These are phyloP conservation scores for Clarkia xantiana DNA, from an alignment of 345 rosid species.

Conservation along the genomic window DNA sequence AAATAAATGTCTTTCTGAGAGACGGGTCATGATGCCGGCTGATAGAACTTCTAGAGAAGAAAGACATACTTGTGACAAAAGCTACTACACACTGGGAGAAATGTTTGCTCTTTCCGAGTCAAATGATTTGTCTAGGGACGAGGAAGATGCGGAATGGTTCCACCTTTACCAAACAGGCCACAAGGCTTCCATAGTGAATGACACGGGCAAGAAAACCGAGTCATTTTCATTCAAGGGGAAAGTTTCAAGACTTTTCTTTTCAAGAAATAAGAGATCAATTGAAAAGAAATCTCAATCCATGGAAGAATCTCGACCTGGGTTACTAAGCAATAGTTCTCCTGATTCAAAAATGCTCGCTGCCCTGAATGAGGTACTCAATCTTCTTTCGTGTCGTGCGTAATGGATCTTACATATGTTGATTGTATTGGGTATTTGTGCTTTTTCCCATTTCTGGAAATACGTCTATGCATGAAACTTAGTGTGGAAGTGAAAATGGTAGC, in stretches of 20 bases:
- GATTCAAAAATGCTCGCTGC: too few relatives aligned
- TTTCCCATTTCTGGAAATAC: too few relatives aligned
- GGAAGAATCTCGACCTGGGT: slow-evolving; percentile 15
- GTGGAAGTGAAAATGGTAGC: too few relatives aligned
- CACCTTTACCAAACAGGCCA: slow-evolving; percentile 26
- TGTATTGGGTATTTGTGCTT: too few relatives aligned
- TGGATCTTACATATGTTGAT: too few relatives aligned
- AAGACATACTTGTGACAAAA: slow-evolving; percentile 23
- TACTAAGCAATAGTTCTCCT: too few relatives aligned
- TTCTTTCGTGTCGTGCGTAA: too few relatives aligned
- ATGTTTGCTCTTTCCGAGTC: slow-evolving; percentile 79
- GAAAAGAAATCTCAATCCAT: slow-evolving; percentile 21
- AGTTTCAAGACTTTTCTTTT: slow-evolving; percentile 51
- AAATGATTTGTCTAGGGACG: slow-evolving; percentile 20
- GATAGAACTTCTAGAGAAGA: slow-evolving; percentile 34
- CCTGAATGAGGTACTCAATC: too few relatives aligned
- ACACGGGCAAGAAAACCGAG: slow-evolving; percentile 34
- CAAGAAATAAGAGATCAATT: slow-evolving; percentile 32
- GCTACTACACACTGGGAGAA: slow-evolving; percentile 80
- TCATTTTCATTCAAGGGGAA: slow-evolving; percentile 42
- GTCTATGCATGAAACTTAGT: too few relatives aligned
- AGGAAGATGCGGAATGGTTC: slow-evolving; percentile 30
- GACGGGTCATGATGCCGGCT: slow-evolving; percentile 86
- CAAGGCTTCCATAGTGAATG: slow-evolving; percentile 6
- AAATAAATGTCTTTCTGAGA: slow-evolving; percentile 56